These are phyloP conservation scores for Vaccinium vitisidaea DNA, from an alignment of 148 eudicot species.

Conservation along the genomic window DNA sequence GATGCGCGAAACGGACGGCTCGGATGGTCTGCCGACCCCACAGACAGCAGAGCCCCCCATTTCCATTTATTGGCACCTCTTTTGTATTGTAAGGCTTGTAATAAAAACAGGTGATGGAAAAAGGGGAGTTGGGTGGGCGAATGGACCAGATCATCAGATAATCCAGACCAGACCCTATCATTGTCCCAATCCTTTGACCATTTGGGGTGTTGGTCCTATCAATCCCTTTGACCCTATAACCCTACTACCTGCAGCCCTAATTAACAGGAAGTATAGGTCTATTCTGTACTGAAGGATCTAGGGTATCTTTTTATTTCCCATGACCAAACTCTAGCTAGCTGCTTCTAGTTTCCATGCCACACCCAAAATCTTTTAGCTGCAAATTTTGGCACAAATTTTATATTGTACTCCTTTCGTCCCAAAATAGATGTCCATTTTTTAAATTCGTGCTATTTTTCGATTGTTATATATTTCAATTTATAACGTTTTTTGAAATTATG, in stretches of 20 bases:
- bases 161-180: constrained; percentile 7
- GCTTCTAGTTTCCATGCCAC: too few relatives aligned
- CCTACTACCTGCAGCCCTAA: not conserved
- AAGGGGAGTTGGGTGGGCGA: not conserved
- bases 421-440: too few relatives aligned
- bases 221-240: constrained; percentile 7
- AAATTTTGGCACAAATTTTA: too few relatives aligned
- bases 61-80: not conserved
- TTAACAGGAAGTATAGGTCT: not conserved
- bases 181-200: constrained; percentile 23
- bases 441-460: too few relatives aligned
- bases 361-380: too few relatives aligned
- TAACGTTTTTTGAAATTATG: too few relatives aligned
- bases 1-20: too few relatives aligned
- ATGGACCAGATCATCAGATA: not conserved
- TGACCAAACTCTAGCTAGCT: not conserved
- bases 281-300: not conserved
- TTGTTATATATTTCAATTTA: too few relatives aligned
- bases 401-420: too few relatives aligned
- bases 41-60: too few relatives aligned
- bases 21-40: too few relatives aligned
- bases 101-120: not conserved
- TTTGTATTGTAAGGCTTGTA: not conserved
- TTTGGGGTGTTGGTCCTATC: constrained; percentile 6
- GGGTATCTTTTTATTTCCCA: not conserved